Base-by-base conservation (phyloP, 352 stramenopile genomes). In the Phytopythium delawarense region DNA sequence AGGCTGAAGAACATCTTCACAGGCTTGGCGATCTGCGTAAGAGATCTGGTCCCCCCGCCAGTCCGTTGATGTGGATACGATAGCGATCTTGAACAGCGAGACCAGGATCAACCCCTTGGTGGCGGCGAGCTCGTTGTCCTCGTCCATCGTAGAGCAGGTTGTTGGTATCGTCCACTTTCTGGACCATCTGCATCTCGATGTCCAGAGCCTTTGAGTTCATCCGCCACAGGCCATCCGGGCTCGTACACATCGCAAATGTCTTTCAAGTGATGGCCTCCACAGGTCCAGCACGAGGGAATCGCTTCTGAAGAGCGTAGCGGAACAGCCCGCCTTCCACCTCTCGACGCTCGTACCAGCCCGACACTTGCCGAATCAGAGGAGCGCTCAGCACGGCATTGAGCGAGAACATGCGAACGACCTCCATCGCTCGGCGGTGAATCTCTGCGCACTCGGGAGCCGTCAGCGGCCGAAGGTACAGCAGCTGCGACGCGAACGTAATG, bases 301-400 rank as follows among this genome's bases (percentile, higher is more conserved):
- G 58, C 54, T 75, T 75, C 7, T 63, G 67, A 39, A 71, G 69
- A 16, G 60, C 48, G 61, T 69, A 70, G 42, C 71, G 61, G 49
- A 65, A 69, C 45, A 70, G 57, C 0, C 58, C 45, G 2, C 57
- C 54, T 23, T 67, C n/a, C 9, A 58, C 61, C 28, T 66, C 48
- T 12, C 65, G 64, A 40, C 66, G 69, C 57, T 71, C 65, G 30
- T 64, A 45, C 68, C 68, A 75, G 25, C 68, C 68, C 42, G 59
- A 68, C 52, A 75, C 70, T 30, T 37, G 30, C 65, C 64, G 18
- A 54, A 61, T 20, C 53, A 49, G 48, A 58, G 61, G 39, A 61
- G 54, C 57, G 68, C 13, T 72, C 61, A 61, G 62, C 1, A 49
- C 48, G 35, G 52, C 50, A 25, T 56, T 37, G 54, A 23, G n/a